Conservation (phyloP, 2,329 filamentous ascomycete genomes). For the Magnaporthiopsis poae region DNA sequence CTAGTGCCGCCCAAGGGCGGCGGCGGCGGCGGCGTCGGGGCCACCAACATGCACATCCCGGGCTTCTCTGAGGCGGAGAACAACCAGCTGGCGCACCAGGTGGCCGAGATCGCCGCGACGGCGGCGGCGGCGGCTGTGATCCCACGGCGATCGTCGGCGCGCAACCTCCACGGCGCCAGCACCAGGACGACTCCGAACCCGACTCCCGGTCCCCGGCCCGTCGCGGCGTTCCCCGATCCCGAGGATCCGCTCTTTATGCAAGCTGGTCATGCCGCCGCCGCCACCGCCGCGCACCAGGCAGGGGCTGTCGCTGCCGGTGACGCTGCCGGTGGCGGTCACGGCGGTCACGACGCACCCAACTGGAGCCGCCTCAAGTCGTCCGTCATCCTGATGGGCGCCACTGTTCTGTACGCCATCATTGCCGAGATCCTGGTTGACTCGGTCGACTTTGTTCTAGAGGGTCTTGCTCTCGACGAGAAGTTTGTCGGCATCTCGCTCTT, state of each 20-base stretch:
- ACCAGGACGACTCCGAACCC: constrained; percentile 3
- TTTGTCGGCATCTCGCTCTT: constrained; percentile 95
- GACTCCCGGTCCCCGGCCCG: background rate
- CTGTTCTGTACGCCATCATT: constrained; percentile 87
- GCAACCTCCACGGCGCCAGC: constrained; percentile 6
- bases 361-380: constrained; percentile 90
- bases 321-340: constrained; percentile 33
- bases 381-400: constrained; percentile 78
- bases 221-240: constrained; percentile 5
- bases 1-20: constrained; percentile 63
- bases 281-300: constrained; percentile 21
- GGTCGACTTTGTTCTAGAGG: constrained; percentile 88
- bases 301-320: constrained; percentile 36
- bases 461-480: constrained; percentile 88
- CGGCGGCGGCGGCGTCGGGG: constrained; percentile 26
- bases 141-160: constrained; percentile 10
- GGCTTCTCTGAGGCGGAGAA: constrained; percentile 77
- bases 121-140: constrained; percentile 65
- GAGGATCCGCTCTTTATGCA: background rate
- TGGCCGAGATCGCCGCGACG: constrained; percentile 87
- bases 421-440: constrained; percentile 95
- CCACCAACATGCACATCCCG: constrained; percentile 44
- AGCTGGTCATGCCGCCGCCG: constrained; percentile 3
- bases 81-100: constrained; percentile 68
- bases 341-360: constrained; percentile 95